Evolutionary conservation across 208 protist species (phyloP).

Genomic region (Porcisia deanei): DNA sequence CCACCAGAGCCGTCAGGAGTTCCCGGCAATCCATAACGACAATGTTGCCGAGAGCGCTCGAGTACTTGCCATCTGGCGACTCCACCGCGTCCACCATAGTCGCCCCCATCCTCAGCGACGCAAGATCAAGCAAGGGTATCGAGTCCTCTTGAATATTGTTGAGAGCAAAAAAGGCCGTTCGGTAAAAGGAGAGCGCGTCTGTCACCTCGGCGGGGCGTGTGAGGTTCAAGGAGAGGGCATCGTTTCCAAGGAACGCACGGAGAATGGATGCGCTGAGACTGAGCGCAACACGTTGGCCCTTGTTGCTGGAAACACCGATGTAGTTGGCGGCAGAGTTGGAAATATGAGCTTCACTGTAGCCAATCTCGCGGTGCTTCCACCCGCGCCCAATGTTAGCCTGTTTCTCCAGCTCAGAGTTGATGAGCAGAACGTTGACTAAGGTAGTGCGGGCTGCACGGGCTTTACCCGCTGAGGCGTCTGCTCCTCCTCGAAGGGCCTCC

Average conservation of each 20-base stretch:
- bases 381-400: slow-evolving; percentile 78
- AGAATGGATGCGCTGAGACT: slow-evolving; percentile 24
- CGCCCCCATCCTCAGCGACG: slow-evolving; percentile 17
- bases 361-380: slow-evolving; percentile 79
- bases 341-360: slow-evolving; percentile 84
- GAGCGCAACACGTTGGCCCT: slow-evolving; percentile 66
- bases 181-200: slow-evolving; percentile 22
- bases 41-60: slow-evolving; percentile 88
- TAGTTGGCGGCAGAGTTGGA: slow-evolving; percentile 63
- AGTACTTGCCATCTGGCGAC: slow-evolving; percentile 87
- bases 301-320: slow-evolving; percentile 56
- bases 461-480: neutral
- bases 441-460: neutral
- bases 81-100: slow-evolving; percentile 79
- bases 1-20: slow-evolving; percentile 36
- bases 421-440: slow-evolving; percentile 59
- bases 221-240: slow-evolving; percentile 19
- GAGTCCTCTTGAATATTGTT: slow-evolving; percentile 52
- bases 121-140: slow-evolving; percentile 36
- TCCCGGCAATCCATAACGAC: slow-evolving; percentile 84
- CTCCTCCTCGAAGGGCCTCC: neutral
- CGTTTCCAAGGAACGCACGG: neutral
- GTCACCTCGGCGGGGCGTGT: slow-evolving; percentile 29
- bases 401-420: slow-evolving; percentile 68
- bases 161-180: slow-evolving; percentile 38